These are phyloP conservation scores for Emericellopsis atlantica DNA, from an alignment of 2,329 filamentous ascomycete genomes.

Conservation along the genomic window DNA sequence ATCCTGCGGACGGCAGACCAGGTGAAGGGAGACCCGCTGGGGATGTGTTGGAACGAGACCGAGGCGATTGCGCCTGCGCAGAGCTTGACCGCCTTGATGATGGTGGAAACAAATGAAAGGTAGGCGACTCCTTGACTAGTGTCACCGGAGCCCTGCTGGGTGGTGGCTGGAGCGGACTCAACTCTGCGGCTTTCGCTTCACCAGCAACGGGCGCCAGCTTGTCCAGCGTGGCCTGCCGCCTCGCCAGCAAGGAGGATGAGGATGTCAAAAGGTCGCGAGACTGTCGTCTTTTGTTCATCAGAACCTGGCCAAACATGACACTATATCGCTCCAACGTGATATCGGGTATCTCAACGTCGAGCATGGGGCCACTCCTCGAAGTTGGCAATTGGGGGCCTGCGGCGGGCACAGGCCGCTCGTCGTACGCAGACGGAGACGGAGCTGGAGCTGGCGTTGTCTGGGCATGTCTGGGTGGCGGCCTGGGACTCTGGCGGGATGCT, in stretches of 20 bases:
- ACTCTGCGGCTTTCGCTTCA: slow-evolving; percentile 23
- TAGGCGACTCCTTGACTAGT: slow-evolving; percentile 27
- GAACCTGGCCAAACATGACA: slow-evolving; percentile 76
- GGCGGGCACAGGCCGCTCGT: neutral
- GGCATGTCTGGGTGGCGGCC: slow-evolving; percentile 19
- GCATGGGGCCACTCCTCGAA: slow-evolving; percentile 17
- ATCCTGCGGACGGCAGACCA: slow-evolving; percentile 13
- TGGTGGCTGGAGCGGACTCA: slow-evolving; percentile 12
- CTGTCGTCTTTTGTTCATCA: slow-evolving; percentile 29
- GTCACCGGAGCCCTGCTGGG: slow-evolving; percentile 35
- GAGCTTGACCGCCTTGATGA: slow-evolving; percentile 12
- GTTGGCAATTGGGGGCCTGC: neutral
- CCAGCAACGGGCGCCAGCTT: slow-evolving; percentile 42
- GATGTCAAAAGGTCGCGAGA: slow-evolving; percentile 4
- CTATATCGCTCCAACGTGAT: slow-evolving; percentile 81
- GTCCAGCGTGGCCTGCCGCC: slow-evolving; percentile 46
- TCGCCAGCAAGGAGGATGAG: slow-evolving; percentile 30
- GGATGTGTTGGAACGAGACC: slow-evolving; percentile 40
- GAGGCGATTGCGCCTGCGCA: slow-evolving; percentile 21
- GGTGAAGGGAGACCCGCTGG: slow-evolving; percentile 35
- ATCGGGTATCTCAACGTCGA: slow-evolving; percentile 71
- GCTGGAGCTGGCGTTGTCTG: slow-evolving; percentile 7
- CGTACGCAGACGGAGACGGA: neutral
- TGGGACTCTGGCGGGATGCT: neutral
- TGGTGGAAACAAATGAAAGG: slow-evolving; percentile 30